A percentile compares a stretch with the other conserved stretches of the same genome.
These are phyloP conservation scores for Groenewaldozyma sp. DNA, from an alignment of 1,139 yeast genomes.

Conservation along the genomic window DNA sequence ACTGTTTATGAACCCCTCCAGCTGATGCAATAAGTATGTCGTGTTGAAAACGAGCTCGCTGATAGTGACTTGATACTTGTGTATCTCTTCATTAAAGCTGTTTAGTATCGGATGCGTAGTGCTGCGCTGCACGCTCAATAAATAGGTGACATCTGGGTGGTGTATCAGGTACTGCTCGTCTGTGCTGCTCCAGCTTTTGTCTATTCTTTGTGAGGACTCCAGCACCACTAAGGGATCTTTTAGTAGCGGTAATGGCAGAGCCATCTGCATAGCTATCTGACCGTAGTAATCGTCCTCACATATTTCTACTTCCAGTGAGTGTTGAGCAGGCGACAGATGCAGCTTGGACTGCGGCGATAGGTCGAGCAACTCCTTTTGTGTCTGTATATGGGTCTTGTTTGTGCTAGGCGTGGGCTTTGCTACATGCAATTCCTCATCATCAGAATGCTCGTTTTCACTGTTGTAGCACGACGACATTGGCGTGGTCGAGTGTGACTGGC, in stretches of 20 bases:
- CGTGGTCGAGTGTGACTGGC: conserved; percentile 9
- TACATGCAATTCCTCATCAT: neutral
- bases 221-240: conserved; percentile 11
- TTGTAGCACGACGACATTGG: conserved; percentile 10
- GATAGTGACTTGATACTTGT: conserved; percentile 13
- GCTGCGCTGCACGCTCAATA: conserved; percentile 12
- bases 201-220: conserved; percentile 14
- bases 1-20: conserved; percentile 5
- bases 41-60: conserved; percentile 17
- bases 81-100: conserved; percentile 13
- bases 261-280: conserved; percentile 14
- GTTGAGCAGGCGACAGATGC: conserved; percentile 2
- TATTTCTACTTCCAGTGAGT: conserved; percentile 10
- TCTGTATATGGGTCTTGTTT: neutral
- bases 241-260: conserved; percentile 6
- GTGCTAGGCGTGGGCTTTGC: conserved; percentile 2
- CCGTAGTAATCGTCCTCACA: conserved; percentile 16
- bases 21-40: conserved; percentile 13
- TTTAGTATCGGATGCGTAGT: conserved; percentile 10
- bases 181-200: conserved; percentile 15
- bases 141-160: conserved; percentile 14
- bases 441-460: conserved; percentile 4
- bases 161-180: conserved; percentile 14
- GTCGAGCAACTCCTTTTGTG: conserved; percentile 5
- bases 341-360: conserved; percentile 13